Evolutionary conservation across 2,329 filamentous ascomycete genomes (phyloP), one percentile per base, ranked within the genome.

Genomic region (Aspergillus melleus): DNA sequence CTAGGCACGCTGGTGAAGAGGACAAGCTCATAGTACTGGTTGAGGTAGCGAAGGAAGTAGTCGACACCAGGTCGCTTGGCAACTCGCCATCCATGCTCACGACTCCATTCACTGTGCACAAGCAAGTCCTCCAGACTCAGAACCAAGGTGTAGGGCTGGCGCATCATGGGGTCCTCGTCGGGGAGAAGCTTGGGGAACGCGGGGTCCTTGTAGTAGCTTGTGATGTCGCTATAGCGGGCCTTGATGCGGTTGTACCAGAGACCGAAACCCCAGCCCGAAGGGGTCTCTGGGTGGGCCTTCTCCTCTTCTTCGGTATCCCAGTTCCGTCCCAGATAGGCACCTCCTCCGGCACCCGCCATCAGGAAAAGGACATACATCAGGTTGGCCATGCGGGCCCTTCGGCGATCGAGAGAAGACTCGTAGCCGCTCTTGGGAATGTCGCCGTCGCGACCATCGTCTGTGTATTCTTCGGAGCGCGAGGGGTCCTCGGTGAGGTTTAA

Each of bases 1-100:
- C 88, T 91, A 0, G 94, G 92, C 51, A 95, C 89, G 44, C 86
- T 91, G 32, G 95, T 99, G 80, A 98, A 99, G 65, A 99, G 87
- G 55, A 98, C 95, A 57, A 99, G 83, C 77, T 99, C 95, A 74
- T 97, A 99, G 83, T 99, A 98, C 77, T 97, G 93, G 78, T 91
- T 94, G 52, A 99, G 85, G 76, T 99, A 99, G 72, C 91, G 91
- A 64, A 99, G 81, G 81, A 99, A 99, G 81, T 99, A 99, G 79
- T 99, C 95, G 62, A 96, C 86, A 50, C 95, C 95, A 39, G 95
- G 95, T 53, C 95, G 87, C 81, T 99, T 99, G 29, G 95, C 95
- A 62, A 96, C 85, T 67, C 94, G 88, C 92, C 95, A 99, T 60
- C 95, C 95, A 72, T 97, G 90, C 74, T 98, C 91, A 59, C 94